These are phyloP conservation scores for Cystobasidium pallidum DNA, from an alignment of 1,284 basidiomycete species.

Conservation along the genomic window DNA sequence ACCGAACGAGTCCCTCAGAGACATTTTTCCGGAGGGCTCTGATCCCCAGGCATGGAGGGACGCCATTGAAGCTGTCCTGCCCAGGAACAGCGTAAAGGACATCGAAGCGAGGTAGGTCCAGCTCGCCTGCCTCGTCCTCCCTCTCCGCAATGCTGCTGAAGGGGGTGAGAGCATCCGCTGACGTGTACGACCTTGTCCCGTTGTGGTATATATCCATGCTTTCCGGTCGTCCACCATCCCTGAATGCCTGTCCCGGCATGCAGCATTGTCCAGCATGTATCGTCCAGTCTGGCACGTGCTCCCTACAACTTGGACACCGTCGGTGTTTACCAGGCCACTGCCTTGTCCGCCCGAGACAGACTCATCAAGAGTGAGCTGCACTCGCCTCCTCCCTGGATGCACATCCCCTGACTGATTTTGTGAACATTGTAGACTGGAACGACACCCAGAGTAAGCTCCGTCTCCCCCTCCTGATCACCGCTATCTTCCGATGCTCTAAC, in stretches of 20 bases:
- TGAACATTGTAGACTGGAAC: constrained; percentile 25
- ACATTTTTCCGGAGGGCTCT: constrained; percentile 48
- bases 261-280: constrained; percentile 63
- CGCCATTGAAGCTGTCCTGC: constrained; percentile 42
- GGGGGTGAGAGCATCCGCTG: background rate
- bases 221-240: background rate
- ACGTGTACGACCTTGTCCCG: background rate
- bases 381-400: background rate
- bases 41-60: constrained; percentile 49
- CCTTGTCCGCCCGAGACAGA: constrained; percentile 79
- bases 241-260: background rate
- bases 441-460: constrained; percentile 41
- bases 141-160: background rate
- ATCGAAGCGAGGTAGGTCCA: constrained; percentile 20
- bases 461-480: constrained; percentile 43
- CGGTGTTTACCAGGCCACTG: constrained; percentile 70
- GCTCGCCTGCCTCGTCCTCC: background rate
- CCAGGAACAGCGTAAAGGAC: constrained; percentile 33
- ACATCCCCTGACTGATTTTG: background rate
- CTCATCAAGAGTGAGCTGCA: constrained; percentile 61
- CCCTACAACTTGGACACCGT: constrained; percentile 70
- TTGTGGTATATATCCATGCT: too few relatives aligned
- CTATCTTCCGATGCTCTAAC: too few relatives aligned
- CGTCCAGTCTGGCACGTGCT: constrained; percentile 83
- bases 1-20: constrained; percentile 44